A percentile compares a stretch with the other conserved stretches of the same genome.
These are phyloP conservation scores for Lumnitzera littorea DNA, from an alignment of 345 rosid genomes.

Conservation along the genomic window DNA sequence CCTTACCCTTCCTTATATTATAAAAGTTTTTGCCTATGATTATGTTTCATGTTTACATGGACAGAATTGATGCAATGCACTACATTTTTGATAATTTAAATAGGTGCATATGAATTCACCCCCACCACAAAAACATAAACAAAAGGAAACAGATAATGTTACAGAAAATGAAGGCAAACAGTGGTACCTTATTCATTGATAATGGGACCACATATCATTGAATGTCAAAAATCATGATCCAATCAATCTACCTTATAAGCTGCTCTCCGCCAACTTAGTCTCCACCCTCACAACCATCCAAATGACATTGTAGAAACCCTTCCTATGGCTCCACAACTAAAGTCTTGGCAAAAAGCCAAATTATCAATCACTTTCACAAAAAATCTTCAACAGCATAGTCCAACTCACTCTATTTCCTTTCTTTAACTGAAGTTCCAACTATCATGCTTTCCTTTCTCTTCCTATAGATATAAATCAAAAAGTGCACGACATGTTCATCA, in stretches of 20 bases:
- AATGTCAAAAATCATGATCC: not conserved
- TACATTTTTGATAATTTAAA: not conserved
- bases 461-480: too few species aligned
- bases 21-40: too few species aligned
- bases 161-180: slow-evolving; percentile 4
- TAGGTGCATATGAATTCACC: not conserved
- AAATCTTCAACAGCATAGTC: not conserved
- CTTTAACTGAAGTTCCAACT: too few species aligned
- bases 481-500: too few species aligned
- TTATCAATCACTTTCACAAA: not conserved
- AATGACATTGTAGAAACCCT: not conserved
- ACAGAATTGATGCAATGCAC: too few species aligned
- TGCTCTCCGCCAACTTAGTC: too few species aligned
- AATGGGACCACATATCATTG: slow-evolving; percentile 19
- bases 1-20: too few species aligned
- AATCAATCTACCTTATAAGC: too few species aligned
- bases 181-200: slow-evolving; percentile 1
- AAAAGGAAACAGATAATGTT: not conserved
- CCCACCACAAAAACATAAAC: not conserved
- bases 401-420: not conserved
- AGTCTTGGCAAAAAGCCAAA: not conserved
- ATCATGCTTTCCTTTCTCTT: too few species aligned
- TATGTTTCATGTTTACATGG: too few species aligned
- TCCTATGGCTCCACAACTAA: not conserved
- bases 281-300: not conserved